Conservation (phyloP, 305 asterid genomes). For the Ajuga reptans region DNA sequence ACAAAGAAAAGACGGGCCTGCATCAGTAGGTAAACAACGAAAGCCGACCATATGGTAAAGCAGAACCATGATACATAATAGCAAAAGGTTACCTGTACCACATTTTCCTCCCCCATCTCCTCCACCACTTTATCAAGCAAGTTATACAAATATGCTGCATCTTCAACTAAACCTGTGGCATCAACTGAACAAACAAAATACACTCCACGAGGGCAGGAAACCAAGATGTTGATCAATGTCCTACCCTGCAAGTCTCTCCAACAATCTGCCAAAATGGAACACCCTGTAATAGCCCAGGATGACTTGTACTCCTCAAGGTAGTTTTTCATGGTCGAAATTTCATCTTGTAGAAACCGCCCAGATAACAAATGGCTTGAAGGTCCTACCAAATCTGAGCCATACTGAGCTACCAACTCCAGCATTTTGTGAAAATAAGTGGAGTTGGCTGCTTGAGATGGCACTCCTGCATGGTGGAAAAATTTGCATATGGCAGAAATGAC, state of each 20-base stretch:
- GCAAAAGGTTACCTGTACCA: conserved; percentile 60
- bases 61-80: conserved; percentile 1
- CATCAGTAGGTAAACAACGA: conserved; percentile 24
- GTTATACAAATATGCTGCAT: conserved; percentile 51
- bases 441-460: conserved; percentile 74
- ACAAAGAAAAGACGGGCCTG: not conserved
- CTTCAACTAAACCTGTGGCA: conserved; percentile 64
- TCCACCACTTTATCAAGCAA: conserved; percentile 81
- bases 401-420: conserved; percentile 73
- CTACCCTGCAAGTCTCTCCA: conserved; percentile 69
- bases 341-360: conserved; percentile 71
- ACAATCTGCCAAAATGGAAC: conserved; percentile 82
- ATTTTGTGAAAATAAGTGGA: conserved; percentile 80
- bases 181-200: conserved; percentile 83
- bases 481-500: conserved; percentile 77
- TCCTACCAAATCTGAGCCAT: conserved; percentile 55
- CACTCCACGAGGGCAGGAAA: conserved; percentile 86
- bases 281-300: conserved; percentile 89
- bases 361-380: conserved; percentile 68
- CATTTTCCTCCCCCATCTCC: conserved; percentile 90
- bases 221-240: conserved; percentile 63
- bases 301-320: conserved; percentile 69
- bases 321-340: conserved; percentile 52
- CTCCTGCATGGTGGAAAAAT: conserved; percentile 87
- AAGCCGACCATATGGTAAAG: conserved; percentile 4